Evolutionary conservation across 768 basidiomycete species (phyloP), one percentile per base, ranked within the genome.

Genomic region (Brasilioporus rufonigricans): DNA sequence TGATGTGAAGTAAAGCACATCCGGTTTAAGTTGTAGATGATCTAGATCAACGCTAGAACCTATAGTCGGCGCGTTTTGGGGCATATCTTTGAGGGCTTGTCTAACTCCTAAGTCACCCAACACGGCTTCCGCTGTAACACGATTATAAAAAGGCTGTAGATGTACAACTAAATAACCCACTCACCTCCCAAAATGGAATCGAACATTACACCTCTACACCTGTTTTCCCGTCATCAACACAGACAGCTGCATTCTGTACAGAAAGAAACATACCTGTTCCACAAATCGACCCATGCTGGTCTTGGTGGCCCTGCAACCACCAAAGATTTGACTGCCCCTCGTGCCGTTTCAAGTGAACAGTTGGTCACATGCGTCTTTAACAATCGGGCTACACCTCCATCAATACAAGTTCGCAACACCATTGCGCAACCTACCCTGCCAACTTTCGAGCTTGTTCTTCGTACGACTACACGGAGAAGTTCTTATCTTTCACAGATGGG

Each of bases 291-390:
- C 91, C 88, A 92, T 91, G 18, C 91, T 91, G 2, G 83, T 84
- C 67, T 82, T 81, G 4, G 93, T 94, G 47, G 95, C 82, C 24
- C 89, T 92, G 50, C 93, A 83, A 18, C 92, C 93, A 63, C 91
- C 91, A 60, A 93, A 93, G 57, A 94, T 82, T 72, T 89, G 87
- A 93, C 89, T 18, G 92, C 91, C 52, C 84, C 82, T 46, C 74
- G 72, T 4, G 81, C 77, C 18, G 82, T 81, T 50, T 52, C 50
- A 10, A 36, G 10, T 9, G 50, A 24, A 27, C 74, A 74, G 29
- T 76, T 72, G n/a, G 82, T 85, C 19, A 72, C 66, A 56, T 80
- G 76, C 76, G 79, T 78, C 74, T 85, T 85, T 61, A 85, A 65
- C 82, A 56, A 85, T 83, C 50, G 81, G 82, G 5, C 74, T 72